These are phyloP conservation scores for Aspergillaceae sp. DNA, from an alignment of 2,329 filamentous ascomycete genomes.

Conservation along the genomic window DNA sequence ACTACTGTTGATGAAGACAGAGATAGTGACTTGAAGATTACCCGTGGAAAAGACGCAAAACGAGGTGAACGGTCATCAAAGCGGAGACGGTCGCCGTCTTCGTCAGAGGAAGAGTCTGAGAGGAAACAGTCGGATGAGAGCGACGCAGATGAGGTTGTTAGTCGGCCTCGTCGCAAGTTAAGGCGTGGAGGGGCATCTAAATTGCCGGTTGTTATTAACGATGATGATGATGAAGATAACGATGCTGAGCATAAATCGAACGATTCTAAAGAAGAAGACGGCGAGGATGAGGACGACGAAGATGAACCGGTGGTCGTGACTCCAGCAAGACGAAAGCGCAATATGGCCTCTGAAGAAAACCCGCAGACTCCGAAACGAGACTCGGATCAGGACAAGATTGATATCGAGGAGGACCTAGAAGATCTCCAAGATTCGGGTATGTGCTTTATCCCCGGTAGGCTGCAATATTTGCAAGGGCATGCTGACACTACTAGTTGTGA, in stretches of 20 bases:
- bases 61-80: slow-evolving; percentile 3
- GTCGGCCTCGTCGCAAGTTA: slow-evolving; percentile 18
- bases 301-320: slow-evolving; percentile 19
- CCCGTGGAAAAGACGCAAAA: slow-evolving; percentile 3
- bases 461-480: too few relatives aligned
- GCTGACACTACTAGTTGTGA: slow-evolving; percentile 20
- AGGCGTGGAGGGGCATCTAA: slow-evolving; percentile 19
- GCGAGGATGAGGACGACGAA: not conserved
- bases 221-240: slow-evolving; percentile 16
- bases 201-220: slow-evolving; percentile 18
- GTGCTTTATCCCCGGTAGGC: not conserved
- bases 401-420: slow-evolving; percentile 38
- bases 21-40: slow-evolving; percentile 11
- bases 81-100: slow-evolving; percentile 10
- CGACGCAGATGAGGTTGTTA: slow-evolving; percentile 20
- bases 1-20: not conserved
- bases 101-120: slow-evolving; percentile 2
- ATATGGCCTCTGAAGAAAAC: slow-evolving; percentile 5
- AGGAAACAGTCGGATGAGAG: slow-evolving; percentile 12
- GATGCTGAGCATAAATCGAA: not conserved
- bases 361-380: slow-evolving; percentile 17
- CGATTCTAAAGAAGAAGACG: not conserved
- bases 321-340: slow-evolving; percentile 15
- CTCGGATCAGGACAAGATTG: slow-evolving; percentile 28
- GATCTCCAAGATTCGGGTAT: slow-evolving; percentile 38